These are phyloP conservation scores for Pelargonium nanum DNA, from an alignment of 345 rosid genomes.

Conservation along the genomic window DNA sequence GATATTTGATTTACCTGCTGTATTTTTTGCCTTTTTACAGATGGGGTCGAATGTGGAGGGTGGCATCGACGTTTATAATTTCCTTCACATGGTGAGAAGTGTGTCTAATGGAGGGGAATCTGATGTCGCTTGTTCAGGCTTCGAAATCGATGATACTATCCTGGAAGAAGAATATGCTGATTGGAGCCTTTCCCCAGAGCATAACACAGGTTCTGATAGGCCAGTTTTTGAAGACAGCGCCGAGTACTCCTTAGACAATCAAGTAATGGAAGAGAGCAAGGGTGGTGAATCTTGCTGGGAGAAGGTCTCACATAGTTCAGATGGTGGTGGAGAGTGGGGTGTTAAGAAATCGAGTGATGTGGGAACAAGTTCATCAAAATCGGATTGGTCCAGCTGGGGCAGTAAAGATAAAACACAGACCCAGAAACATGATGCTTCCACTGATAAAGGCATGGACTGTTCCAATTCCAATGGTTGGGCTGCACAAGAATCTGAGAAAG, in stretches of 20 bases:
- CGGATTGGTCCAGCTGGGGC: constrained; percentile 26
- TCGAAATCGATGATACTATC: constrained; percentile 50
- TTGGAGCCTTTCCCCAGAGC: constrained; percentile 69
- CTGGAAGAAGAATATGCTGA: constrained; percentile 44
- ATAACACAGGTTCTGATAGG: constrained; percentile 35
- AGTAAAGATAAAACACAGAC: constrained; percentile 11
- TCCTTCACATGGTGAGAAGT: constrained; percentile 66
- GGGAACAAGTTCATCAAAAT: constrained; percentile 11
- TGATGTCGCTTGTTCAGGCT: constrained; percentile 59
- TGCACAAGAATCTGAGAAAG: constrained; percentile 8
- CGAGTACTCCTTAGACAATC: constrained; percentile 14
- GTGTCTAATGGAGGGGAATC: constrained; percentile 19
- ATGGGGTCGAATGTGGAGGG: constrained; percentile 29
- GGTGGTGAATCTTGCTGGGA: constrained; percentile 37
- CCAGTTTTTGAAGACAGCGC: constrained; percentile 57
- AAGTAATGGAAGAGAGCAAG: constrained; percentile 5
- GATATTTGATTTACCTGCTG: neutral
- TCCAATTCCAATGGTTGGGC: constrained; percentile 16
- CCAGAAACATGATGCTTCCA: constrained; percentile 8
- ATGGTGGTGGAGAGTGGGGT: constrained; percentile 14
- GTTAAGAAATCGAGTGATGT: constrained; percentile 8
- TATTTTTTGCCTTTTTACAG: constrained; percentile 21
- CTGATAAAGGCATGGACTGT: too few species aligned
- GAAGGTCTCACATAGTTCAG: constrained; percentile 11
- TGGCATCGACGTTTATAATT: constrained; percentile 49